Evolutionary conservation across 768 basidiomycete species (phyloP).

Genomic region (Cystobasidiopsis lactophilus): DNA sequence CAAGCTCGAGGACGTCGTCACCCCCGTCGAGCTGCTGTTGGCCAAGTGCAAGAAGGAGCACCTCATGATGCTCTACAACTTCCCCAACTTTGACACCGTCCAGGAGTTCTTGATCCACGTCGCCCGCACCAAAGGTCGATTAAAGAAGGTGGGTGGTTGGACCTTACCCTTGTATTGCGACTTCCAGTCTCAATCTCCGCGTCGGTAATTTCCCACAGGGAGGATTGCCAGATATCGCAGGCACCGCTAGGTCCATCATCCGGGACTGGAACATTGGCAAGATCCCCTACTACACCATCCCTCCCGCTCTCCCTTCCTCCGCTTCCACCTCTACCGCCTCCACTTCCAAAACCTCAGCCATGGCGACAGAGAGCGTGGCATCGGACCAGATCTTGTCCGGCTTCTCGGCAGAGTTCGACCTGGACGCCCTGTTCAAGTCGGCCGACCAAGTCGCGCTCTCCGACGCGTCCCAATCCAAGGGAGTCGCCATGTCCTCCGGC

Average conservation of each 20-base stretch:
- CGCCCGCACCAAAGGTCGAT: conserved; percentile 55
- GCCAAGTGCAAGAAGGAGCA: conserved; percentile 43
- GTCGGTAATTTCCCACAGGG: conserved; percentile 32
- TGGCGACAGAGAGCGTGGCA: conserved; percentile 30
- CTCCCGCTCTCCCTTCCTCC: conserved; percentile 52
- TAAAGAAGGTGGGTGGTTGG: conserved; percentile 42
- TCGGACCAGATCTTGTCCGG: conserved; percentile 50
- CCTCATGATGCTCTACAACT: conserved; percentile 63
- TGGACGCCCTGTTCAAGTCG: conserved; percentile 56
- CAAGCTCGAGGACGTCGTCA: conserved; percentile 70
- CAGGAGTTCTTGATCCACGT: conserved; percentile 78
- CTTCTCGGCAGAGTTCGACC: conserved; percentile 56
- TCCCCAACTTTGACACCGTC: conserved; percentile 40
- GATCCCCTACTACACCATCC: conserved; percentile 65
- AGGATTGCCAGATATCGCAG: conserved; percentile 67
- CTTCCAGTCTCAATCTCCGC: not conserved
- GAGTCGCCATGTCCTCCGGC: conserved; percentile 28
- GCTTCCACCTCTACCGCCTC: conserved; percentile 3
- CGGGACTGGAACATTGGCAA: conserved; percentile 80
- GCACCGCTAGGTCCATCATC: conserved; percentile 58
- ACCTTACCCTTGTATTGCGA: not conserved
- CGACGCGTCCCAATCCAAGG: conserved; percentile 29
- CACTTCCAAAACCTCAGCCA: conserved; percentile 19
- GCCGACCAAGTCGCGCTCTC: conserved; percentile 53
- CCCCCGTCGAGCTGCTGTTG: conserved; percentile 74